Base-by-base conservation (phyloP, 2,329 filamentous ascomycete species). In the Calonectria fujianensis region DNA sequence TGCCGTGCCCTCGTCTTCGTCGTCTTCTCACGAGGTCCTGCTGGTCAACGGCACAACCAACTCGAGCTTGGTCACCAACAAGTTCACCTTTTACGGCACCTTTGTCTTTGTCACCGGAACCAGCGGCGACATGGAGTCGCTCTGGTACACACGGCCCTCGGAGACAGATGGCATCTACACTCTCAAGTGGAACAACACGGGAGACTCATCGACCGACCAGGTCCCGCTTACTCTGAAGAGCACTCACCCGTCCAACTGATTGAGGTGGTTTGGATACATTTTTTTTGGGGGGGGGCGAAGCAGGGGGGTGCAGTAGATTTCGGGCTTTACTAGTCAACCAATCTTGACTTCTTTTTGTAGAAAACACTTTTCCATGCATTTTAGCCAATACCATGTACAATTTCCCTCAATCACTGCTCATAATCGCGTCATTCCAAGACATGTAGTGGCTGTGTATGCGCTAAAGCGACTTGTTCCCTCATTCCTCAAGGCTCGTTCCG, bases 201-300 rank as follows among this genome's bases (percentile, higher is more conserved):
- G 52, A 14, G 69, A 69, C 61, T 31, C n/a, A 8, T 50, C 57
- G 3, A 39, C 32, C 18, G 69, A 66, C n/a, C 65, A 72, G n/a
- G n/a, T 69, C 4, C n/a, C 66, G 39, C 57, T 72, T 41, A 75
- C 73, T 11, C 50, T 75, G 18, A 75, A 72, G 70, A 69, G 14
- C 20, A 75, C 69, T 32, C 65, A 69, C 4, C 73, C 73, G 29
- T 75, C 73, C 2, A 74, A 70, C 31, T 69, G 18, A 50, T 18
- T 20, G 32, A 14, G 24, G 24, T 4, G 10, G 4, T 5, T 59
- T n/a, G 20, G 51, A 27, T 61, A 41, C 35, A 61, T 41, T 24
- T 24, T 24, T 24, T 24, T 61, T 61, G 57, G 35, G 57, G 35
- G 14, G 24, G 32, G 7, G 41, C 41, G 8, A 48, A 41, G n/a